phyloP scores from a whole-genome alignment of 2,329 filamentous ascomycete species.

The Falciphora oryzae region DNA sequence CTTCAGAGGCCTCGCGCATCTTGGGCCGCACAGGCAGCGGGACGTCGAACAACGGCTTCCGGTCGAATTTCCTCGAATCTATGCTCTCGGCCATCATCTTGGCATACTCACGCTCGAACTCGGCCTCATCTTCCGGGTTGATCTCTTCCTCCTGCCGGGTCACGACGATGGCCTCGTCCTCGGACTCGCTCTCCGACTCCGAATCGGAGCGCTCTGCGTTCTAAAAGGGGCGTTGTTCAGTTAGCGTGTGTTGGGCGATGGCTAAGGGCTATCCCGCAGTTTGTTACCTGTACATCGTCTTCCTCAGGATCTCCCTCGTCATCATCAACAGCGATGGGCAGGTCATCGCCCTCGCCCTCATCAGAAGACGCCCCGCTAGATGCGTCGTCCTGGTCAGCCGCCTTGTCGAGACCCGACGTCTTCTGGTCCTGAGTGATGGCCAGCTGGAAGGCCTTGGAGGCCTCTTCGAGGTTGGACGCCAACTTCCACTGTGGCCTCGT shows the following conservation, averaged over 20 bases:
- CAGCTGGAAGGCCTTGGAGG: constrained; percentile 74
- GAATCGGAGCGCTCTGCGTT: constrained; percentile 46
- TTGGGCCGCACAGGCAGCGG: constrained; percentile 82
- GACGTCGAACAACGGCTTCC: constrained; percentile 93
- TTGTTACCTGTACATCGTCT: constrained; percentile 37
- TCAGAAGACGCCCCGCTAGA: constrained; percentile 68
- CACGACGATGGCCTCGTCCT: constrained; percentile 87
- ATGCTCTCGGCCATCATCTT: constrained; percentile 98
- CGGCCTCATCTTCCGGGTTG: constrained; percentile 90
- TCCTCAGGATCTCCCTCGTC: constrained; percentile 48
- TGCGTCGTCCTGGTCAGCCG: constrained; percentile 64
- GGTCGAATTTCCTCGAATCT: constrained; percentile 92
- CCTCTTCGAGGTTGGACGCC: constrained; percentile 73
- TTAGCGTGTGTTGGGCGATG: constrained; percentile 7
- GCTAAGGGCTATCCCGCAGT: no score
- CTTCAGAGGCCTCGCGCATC: constrained; percentile 25
- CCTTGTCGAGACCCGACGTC: constrained; percentile 64
- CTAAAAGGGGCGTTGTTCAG: constrained; percentile 20
- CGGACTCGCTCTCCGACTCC: constrained; percentile 56
- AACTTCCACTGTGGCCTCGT: constrained; percentile 92
- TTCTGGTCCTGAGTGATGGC: constrained; percentile 90
- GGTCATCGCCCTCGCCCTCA: constrained; percentile 58
- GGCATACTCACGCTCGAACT: constrained; percentile 95
- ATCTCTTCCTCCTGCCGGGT: constrained; percentile 84
- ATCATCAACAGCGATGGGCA: constrained; percentile 53